phyloP scores from a whole-genome alignment of 306 rosid species.

The Ziziphus jujuba region DNA sequence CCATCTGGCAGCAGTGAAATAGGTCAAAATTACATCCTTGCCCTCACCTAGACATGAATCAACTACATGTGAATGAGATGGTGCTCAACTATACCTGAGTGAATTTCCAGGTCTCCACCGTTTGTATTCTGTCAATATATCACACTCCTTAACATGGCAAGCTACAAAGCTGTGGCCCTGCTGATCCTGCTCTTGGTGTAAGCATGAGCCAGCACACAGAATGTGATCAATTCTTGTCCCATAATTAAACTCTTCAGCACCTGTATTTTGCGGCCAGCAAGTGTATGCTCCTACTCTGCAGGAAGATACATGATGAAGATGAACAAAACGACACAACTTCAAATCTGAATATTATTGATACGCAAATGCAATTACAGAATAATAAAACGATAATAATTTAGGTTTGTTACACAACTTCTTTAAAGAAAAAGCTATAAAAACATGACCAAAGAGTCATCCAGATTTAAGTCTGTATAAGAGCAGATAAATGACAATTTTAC shows the following conservation, averaged over 20 bases:
- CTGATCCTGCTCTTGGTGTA: conserved; percentile 56
- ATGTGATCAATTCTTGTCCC: conserved; percentile 92
- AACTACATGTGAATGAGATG: not conserved
- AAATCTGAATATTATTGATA: too few relatives aligned
- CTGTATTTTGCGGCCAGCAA: conserved; percentile 90
- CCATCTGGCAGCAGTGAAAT: conserved; percentile 50
- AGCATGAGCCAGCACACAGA: conserved; percentile 78
- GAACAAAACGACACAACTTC: not conserved
- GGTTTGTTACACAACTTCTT: conserved; percentile 2
- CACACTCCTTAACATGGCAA: conserved; percentile 87
- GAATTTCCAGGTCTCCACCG: conserved; percentile 84
- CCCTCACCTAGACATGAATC: not conserved
- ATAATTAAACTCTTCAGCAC: conserved; percentile 89
- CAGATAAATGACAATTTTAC: conserved; percentile 9
- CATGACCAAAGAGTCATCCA: not conserved
- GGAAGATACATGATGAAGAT: conserved; percentile 15
- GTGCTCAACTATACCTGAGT: conserved; percentile 47
- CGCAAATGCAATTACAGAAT: too few relatives aligned
- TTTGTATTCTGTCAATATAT: conserved; percentile 75
- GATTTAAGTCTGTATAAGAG: conserved; percentile 6
- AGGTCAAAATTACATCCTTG: conserved; percentile 21
- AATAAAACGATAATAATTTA: too few relatives aligned
- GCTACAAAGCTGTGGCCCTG: conserved; percentile 61
- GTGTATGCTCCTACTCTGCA: conserved; percentile 82
- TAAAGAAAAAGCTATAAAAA: not conserved